Percentiles rank a stretch among this genome's conserved stretches.
phyloP scores from a whole-genome alignment of 1,284 basidiomycete genomes.

The Cutaneotrichosporon cavernicola region DNA sequence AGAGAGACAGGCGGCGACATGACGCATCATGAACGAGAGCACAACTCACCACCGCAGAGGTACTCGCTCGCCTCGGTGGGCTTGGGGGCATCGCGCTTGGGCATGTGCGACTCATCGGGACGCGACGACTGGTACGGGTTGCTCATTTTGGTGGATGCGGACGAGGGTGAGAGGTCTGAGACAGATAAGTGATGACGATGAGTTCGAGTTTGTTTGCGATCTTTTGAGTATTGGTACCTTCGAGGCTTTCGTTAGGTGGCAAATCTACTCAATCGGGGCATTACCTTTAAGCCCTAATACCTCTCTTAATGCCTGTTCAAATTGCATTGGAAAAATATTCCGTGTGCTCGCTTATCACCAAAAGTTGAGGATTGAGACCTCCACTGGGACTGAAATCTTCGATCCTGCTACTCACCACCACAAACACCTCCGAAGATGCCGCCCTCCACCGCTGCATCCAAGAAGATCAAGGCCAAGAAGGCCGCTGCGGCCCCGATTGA shows the following conservation, averaged over 20 bases:
- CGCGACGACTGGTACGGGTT: slow-evolving; percentile 43
- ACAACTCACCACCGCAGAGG: slow-evolving; percentile 76
- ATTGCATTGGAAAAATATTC: slow-evolving; percentile 3
- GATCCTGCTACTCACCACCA: slow-evolving; percentile 6
- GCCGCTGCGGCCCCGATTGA: slow-evolving; percentile 16
- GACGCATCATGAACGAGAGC: not conserved
- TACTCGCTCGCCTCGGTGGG: slow-evolving; percentile 71
- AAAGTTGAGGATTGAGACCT: slow-evolving; percentile 13
- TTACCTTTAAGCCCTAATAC: not conserved
- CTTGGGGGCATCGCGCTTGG: slow-evolving; percentile 36
- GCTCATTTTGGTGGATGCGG: slow-evolving; percentile 32
- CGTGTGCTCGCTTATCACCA: slow-evolving; percentile 5
- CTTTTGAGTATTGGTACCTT: too few species aligned
- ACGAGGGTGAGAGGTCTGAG: not conserved
- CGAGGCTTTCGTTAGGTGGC: not conserved
- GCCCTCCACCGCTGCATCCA: slow-evolving; percentile 18
- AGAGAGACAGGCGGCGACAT: not conserved
- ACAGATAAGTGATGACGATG: not conserved
- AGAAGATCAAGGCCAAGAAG: slow-evolving; percentile 23
- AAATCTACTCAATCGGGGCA: slow-evolving; percentile 6
- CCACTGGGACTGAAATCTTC: slow-evolving; percentile 15
- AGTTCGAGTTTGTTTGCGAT: not conserved
- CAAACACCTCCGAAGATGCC: slow-evolving; percentile 17
- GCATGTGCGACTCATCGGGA: slow-evolving; percentile 37
- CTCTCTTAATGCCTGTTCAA: not conserved